These are phyloP conservation scores for Saccharomycopsis microspora DNA, from an alignment of 805 yeast species.

Conservation along the genomic window DNA sequence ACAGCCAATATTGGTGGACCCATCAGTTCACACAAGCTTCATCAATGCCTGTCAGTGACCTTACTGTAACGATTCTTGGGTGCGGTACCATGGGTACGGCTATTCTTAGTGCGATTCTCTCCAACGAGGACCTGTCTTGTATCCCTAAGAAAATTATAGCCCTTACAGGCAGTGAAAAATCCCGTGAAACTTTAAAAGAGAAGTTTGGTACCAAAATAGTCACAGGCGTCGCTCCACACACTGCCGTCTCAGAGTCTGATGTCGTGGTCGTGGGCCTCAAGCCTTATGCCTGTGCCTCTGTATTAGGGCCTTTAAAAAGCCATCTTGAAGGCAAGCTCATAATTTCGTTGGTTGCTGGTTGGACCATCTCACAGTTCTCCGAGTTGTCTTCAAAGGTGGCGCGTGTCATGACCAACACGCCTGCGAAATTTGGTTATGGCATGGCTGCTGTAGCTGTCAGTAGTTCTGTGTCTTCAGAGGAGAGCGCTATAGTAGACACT, in stretches of 20 bases:
- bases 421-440: slow-evolving; percentile 86
- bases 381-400: slow-evolving; percentile 48
- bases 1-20: too few species aligned
- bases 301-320: slow-evolving; percentile 38
- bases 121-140: slow-evolving; percentile 28
- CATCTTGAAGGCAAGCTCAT: slow-evolving; percentile 45
- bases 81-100: slow-evolving; percentile 97
- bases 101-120: slow-evolving; percentile 66
- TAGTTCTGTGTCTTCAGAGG: slow-evolving; percentile 31
- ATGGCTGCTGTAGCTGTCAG: slow-evolving; percentile 88
- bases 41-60: slow-evolving; percentile 16
- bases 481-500: slow-evolving; percentile 23
- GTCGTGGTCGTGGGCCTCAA: slow-evolving; percentile 78
- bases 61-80: slow-evolving; percentile 73
- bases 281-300: slow-evolving; percentile 64
- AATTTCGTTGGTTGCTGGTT: slow-evolving; percentile 86
- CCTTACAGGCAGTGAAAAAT: slow-evolving; percentile 51
- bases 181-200: slow-evolving; percentile 36
- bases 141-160: slow-evolving; percentile 67
- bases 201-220: slow-evolving; percentile 40
- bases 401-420: slow-evolving; percentile 97
- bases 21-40: too few species aligned
- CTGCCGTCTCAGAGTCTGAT: slow-evolving; percentile 53
- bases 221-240: slow-evolving; percentile 35
- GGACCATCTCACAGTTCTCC: slow-evolving; percentile 62